These are phyloP conservation scores for Apiospora hydei DNA, from an alignment of 2,329 filamentous ascomycete species.

Conservation along the genomic window DNA sequence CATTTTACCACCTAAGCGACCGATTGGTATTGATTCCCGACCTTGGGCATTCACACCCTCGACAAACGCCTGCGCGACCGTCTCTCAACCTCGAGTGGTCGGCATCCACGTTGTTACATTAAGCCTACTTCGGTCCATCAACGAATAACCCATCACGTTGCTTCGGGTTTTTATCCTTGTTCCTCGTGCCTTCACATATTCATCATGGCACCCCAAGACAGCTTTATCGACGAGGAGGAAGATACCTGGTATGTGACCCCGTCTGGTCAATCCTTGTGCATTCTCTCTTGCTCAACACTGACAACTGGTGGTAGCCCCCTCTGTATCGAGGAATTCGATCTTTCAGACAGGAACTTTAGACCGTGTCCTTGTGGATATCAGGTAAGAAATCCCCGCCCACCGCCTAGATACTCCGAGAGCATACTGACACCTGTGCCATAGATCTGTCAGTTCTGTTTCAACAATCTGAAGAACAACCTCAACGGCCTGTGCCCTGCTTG, in stretches of 20 bases:
- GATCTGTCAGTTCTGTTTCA: conserved; percentile 99
- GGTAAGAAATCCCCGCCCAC: conserved; percentile 59
- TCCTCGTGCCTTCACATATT: conserved; percentile 26
- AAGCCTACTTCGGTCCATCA: neutral
- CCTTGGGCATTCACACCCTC: conserved; percentile 8
- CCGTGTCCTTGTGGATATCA: conserved; percentile 98
- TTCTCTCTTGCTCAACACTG: conserved; percentile 35
- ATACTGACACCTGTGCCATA: conserved; percentile 45
- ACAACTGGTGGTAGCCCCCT: conserved; percentile 72
- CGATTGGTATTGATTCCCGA: neutral
- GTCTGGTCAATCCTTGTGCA: conserved; percentile 21
- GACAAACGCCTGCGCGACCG: conserved; percentile 5
- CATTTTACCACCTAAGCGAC: conserved; percentile 4
- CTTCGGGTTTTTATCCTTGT: neutral
- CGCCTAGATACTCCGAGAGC: conserved; percentile 18
- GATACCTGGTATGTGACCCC: conserved; percentile 67
- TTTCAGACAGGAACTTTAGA: conserved; percentile 95
- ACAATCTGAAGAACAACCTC: conserved; percentile 98
- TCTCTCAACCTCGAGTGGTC: neutral
- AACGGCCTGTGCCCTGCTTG: conserved; percentile 98
- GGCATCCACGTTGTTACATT: neutral
- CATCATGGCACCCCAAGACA: conserved; percentile 72
- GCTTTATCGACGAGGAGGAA: conserved; percentile 75
- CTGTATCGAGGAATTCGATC: conserved; percentile 98
- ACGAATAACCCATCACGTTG: neutral